Conservation (phyloP, 306 rosid species). For the Cucurbita argyrosperma region DNA sequence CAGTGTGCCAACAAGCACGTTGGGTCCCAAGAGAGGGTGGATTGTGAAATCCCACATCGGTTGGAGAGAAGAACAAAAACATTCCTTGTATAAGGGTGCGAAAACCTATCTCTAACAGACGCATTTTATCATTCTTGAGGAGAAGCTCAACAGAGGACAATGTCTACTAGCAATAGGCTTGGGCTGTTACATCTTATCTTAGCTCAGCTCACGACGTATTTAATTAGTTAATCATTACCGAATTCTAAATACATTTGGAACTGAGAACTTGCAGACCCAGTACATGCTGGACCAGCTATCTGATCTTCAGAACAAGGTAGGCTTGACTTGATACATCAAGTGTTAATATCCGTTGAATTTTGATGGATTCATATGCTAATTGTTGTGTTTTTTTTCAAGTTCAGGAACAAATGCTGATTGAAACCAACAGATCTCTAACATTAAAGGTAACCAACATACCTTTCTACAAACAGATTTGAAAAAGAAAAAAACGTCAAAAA, state of each 20-base stretch:
- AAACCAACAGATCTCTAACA: conserved; percentile 66
- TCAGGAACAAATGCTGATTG: conserved; percentile 71
- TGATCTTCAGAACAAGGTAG: conserved; percentile 88
- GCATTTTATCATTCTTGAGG: too few relatives aligned
- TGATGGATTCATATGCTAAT: not conserved
- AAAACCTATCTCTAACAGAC: too few relatives aligned
- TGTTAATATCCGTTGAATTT: not conserved
- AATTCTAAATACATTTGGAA: not conserved
- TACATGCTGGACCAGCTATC: conserved; percentile 82
- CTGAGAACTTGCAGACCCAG: conserved; percentile 61
- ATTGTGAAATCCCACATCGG: too few relatives aligned
- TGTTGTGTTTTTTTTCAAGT: not conserved
- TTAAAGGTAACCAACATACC: conserved; percentile 33
- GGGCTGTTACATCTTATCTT: not conserved
- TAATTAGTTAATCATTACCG: not conserved
- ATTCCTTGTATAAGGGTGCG: too few relatives aligned
- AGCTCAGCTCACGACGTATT: not conserved
- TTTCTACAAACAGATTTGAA: too few relatives aligned
- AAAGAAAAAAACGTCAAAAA: not conserved
- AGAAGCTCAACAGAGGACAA: too few relatives aligned
- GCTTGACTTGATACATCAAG: not conserved
- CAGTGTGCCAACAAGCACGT: too few relatives aligned
- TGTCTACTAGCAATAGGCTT: too few relatives aligned
- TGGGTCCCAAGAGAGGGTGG: too few relatives aligned
- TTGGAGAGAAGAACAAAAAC: too few relatives aligned